These are phyloP conservation scores for Brasenia schreberi DNA, from an alignment of 164 flowering plant genomes.

Conservation along the genomic window DNA sequence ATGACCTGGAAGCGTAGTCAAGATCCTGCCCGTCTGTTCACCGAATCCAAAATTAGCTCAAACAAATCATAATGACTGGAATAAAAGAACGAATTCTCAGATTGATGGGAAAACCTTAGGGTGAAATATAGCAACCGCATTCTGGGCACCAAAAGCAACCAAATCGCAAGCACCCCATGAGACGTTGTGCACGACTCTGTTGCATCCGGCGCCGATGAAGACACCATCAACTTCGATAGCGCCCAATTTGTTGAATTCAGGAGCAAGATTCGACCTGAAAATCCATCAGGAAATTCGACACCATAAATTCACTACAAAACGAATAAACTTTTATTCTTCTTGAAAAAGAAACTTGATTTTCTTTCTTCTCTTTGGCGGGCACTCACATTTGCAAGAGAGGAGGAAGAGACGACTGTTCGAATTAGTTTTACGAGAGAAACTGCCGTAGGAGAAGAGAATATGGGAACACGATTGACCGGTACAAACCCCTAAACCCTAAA, in stretches of 20 bases:
- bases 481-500: too few species aligned
- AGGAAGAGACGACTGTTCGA: too few species aligned
- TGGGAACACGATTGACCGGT: too few species aligned
- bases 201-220: conserved; percentile 92
- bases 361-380: too few species aligned
- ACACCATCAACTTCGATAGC: conserved; percentile 28
- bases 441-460: too few species aligned
- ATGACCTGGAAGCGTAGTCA: conserved; percentile 89
- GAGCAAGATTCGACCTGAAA: too few species aligned
- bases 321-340: not conserved
- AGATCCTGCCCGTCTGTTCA: conserved; percentile 63
- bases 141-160: conserved; percentile 80
- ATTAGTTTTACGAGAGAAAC: too few species aligned
- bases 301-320: not conserved
- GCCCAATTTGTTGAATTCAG: not conserved
- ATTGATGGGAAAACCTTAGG: conserved; percentile 36
- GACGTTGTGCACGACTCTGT: conserved; percentile 79
- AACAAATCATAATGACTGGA: not conserved
- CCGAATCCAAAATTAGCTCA: not conserved
- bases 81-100: not conserved
- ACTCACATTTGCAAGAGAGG: too few species aligned
- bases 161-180: conserved; percentile 87
- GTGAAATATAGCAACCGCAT: conserved; percentile 76
- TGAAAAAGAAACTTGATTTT: not conserved
- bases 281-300: too few species aligned